phyloP scores from a whole-genome alignment of 371 early-diverging fungal species.

The Apophysomyces variabilis region DNA sequence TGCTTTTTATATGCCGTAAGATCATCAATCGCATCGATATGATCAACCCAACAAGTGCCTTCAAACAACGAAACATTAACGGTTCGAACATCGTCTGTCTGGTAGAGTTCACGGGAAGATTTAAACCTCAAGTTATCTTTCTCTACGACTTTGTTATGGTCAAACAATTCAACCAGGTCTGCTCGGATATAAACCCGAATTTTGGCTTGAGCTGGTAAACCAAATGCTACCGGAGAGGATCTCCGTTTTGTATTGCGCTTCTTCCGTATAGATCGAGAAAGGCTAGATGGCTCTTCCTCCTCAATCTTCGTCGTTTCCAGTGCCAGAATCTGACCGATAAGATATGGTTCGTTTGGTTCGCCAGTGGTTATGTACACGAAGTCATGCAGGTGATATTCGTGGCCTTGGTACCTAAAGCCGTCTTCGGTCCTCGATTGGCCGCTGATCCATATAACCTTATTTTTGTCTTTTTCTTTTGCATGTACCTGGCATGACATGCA shows the following conservation, averaged over 20 bases:
- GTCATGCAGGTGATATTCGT: conserved; percentile 51
- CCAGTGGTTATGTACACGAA: conserved; percentile 47
- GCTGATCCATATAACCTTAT: background rate
- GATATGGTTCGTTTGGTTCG: conserved; percentile 41
- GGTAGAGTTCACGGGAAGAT: conserved; percentile 43
- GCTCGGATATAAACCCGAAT: conserved; percentile 16
- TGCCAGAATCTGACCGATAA: conserved; percentile 46
- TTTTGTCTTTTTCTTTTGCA: background rate
- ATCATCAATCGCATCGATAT: conserved; percentile 32
- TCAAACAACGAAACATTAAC: conserved; percentile 34
- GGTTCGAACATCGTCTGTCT: conserved; percentile 24
- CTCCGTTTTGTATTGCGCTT: background rate
- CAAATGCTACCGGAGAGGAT: background rate
- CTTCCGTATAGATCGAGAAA: background rate
- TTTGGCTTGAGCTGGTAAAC: background rate
- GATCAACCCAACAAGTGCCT: conserved; percentile 58
- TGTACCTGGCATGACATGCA: conserved; percentile 36
- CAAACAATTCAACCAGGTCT: conserved; percentile 15
- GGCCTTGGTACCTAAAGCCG: conserved; percentile 24
- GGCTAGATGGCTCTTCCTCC: background rate
- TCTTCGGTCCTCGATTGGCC: conserved; percentile 7
- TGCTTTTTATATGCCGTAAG: conserved; percentile 44
- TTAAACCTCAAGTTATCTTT: conserved; percentile 11
- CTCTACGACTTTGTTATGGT: conserved; percentile 17
- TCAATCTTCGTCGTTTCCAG: conserved; percentile 11